Base-by-base conservation (phyloP, 2,329 filamentous ascomycete genomes). In the Knufia fluminis region DNA sequence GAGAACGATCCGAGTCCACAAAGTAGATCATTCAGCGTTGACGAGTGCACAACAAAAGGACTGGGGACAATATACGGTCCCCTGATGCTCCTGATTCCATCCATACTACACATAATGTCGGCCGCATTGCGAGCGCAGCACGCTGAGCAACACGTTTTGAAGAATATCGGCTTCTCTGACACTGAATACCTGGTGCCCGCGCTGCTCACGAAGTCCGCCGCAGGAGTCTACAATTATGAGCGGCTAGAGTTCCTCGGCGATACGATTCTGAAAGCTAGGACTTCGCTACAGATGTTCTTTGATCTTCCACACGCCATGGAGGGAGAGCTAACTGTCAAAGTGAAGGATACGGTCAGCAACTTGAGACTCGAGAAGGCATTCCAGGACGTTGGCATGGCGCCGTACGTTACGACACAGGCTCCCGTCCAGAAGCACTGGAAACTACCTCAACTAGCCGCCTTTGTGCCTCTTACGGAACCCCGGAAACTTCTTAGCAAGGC, bases 201-300 rank as follows among this genome's bases (percentile, higher is more conserved):
- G 10, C 39, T 49, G 6, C 20, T 49, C 19, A n/a, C 46, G 26
- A 49, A 43, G 9, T 49, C 46, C 10, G 24, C 49, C 12, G 20
- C 42, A n/a, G 38, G 38, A 3, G 23, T 36, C 3, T 22, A 43
- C 22, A 77, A 95, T 55, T 96, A 96, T 61, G 85, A 97, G 59
- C 74, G 85, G 2, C 70, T 94, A 0, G 92, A 97, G 62, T 94
- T 94, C 57, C 69, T 96, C 0, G 92, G 92, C 0, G 91, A 97
- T 60, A 81, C 80, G 0, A 72, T 94, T 1, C 72, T 97, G 32
- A 97, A 97, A 60, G 78, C 83, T 50, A 79, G 78, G 41, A 75
- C 84, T 0, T 79, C 81, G 0, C 63, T 87, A 1, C 82, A 88
- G 49, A 72, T 90, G 3, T 72, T 75, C 61, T 72, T 74, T 16